Conservation (phyloP, 805 yeast genomes). For the Ogataea nonfermentans region DNA sequence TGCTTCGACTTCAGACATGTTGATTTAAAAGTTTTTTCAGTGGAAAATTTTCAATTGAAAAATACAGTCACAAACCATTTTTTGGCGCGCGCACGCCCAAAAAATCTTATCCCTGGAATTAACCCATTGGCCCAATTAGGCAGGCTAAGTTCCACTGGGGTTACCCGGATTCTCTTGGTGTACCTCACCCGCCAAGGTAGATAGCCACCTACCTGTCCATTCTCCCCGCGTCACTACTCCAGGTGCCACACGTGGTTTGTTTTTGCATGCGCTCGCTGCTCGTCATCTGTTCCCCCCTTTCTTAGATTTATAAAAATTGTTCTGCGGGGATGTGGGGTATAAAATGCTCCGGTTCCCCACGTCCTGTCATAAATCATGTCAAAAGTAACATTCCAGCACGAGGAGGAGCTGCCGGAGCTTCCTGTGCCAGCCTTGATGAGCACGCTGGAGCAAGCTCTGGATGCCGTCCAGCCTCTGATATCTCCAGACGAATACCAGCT, state of each 20-base stretch:
- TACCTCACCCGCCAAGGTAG: background rate
- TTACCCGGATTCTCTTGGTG: conserved; percentile 24
- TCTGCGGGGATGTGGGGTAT: conserved; percentile 14
- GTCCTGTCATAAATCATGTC: conserved; percentile 1
- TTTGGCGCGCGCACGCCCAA: conserved; percentile 15
- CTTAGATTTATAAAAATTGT: background rate
- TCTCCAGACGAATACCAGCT: conserved; percentile 48
- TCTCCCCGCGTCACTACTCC: conserved; percentile 2
- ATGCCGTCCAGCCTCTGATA: conserved; percentile 59
- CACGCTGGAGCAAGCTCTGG: conserved; percentile 52
- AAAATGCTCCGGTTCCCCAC: conserved; percentile 5
- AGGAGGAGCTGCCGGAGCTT: conserved; percentile 48
- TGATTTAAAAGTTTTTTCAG: conserved; percentile 13
- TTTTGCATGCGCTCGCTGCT: no score
- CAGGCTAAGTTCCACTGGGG: conserved; percentile 19
- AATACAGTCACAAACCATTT: conserved; percentile 10
- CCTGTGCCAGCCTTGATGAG: conserved; percentile 59
- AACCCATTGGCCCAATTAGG: conserved; percentile 31
- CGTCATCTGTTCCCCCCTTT: background rate
- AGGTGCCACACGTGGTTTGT: no score
- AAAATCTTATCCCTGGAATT: conserved; percentile 26
- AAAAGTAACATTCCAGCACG: conserved; percentile 39
- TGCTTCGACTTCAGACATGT: conserved; percentile 84
- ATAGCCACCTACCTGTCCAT: background rate
- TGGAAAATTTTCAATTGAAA: conserved; percentile 15